Base-by-base conservation (phyloP, 805 yeast species). In the Kodamaea nitidulidarum region DNA sequence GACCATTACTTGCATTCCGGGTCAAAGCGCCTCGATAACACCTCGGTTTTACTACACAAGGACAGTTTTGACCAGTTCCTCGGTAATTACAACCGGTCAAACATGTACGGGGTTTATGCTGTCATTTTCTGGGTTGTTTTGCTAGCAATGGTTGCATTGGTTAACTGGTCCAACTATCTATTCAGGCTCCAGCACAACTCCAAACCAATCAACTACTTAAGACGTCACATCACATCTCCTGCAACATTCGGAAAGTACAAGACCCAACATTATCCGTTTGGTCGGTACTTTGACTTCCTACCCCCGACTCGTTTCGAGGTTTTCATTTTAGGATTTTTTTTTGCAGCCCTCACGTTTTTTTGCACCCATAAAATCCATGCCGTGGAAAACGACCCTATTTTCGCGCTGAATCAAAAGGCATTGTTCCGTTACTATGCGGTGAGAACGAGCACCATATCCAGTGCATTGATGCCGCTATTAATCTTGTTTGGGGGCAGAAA, bases 31-130 rank as follows among this genome's bases (percentile, higher is more conserved):
- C 47, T 67, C 16, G 45, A 60, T 22, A 55, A 54, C 7, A 33
- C 51, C 2, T 34, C 36, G 7, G 51, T 56, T 8, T 5, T 31
- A 3, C 20, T 49, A 2, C 59, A 51, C 43, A 49, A 51, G 25
- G 50, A 44, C 9, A 48, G 67, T 2, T 66, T 62, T 42, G 64
- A 59, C 32, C 67, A 60, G 35, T 67, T 61, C 42, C 50, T 67
- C 32, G 71, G 71, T 7, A 67, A 66, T 50, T 65, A 63, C 40
- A 67, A 65, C 39, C 58, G 59, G 15, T 72, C 80, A 2, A 63
- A 74, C 20, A 41, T 37, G 11, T 44, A 42, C 45, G 61, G 71
- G 14, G 55, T 52, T 20, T 50, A 49, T 33, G 33, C 65, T 30
- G 51, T 57, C 1, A 18, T 49, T 3, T 68, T 54, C 42, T 68